Base-by-base conservation (phyloP, 2,329 filamentous ascomycete genomes). In the Thelonectria blattea region DNA sequence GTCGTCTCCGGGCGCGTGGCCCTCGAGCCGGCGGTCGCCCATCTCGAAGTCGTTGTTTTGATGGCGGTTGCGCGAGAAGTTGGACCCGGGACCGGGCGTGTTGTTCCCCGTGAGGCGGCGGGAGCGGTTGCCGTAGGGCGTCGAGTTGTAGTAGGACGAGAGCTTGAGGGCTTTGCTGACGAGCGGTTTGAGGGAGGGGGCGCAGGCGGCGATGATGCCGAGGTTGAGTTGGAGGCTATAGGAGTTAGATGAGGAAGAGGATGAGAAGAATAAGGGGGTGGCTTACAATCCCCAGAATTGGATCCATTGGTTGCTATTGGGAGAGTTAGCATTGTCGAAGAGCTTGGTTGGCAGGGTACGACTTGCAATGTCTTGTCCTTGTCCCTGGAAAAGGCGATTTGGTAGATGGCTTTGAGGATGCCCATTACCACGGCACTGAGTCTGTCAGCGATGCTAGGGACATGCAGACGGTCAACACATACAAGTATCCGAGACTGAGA, bases 401-500 rank as follows among this genome's bases (percentile, higher is more conserved):
- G 75, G 54, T 72, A 72, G n/a, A 75, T 61, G 11, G 73, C 72
- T 65, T 80, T 81, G 34, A 78, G 67, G 24, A 78, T 71, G 15
- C 77, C 78, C 55, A 79, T 73, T 3, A 68, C 72, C 20, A 79
- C 76, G 8, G 78, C 77, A 8, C 76, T 78, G 55, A 41, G n/a
- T n/a, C 9, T 9, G 27, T 30, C 27, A 30, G 8, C 9, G 27
- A 30, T 9, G 27, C 27, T 30, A n/a, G n/a, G n/a, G n/a, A n/a
- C 27, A 8, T 10, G 27, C 8, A 30, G 27, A 10, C 27, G 5
- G 27, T 9, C 22, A 24, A 10, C 27, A 65, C 74, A 32, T 64
- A 78, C 76, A 79, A 67, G 59, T 79, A 80, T 30, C 79, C 80
- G 18, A 81, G 68, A 49, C 76, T 76, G 5, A 81, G 67, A 54